Evolutionary conservation across 2,329 filamentous ascomycete genomes (phyloP).

Genomic region (Macroventuria anomochaeta): DNA sequence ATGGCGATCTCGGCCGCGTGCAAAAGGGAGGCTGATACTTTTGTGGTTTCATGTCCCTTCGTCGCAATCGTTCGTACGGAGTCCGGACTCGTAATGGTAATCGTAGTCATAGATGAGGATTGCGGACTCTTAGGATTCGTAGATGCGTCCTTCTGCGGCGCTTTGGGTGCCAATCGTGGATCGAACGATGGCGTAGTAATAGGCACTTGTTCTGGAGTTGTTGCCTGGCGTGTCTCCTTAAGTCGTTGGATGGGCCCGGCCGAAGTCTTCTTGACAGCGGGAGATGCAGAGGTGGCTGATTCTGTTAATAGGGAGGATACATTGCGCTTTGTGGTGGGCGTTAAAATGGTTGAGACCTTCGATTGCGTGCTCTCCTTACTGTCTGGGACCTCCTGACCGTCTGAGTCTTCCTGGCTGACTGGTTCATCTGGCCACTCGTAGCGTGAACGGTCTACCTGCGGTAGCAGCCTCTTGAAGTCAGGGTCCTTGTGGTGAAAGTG

Average conservation of each 20-base stretch:
- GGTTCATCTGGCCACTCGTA: constrained; percentile 1
- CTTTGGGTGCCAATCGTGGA: not conserved
- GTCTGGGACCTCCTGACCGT: not conserved
- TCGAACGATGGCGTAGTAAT: too few species aligned
- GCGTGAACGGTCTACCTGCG: constrained; percentile 6
- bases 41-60: not conserved
- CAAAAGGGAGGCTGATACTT: not conserved
- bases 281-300: not conserved
- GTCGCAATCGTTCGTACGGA: not conserved
- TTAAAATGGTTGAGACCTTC: not conserved
- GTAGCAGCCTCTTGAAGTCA: constrained; percentile 1
- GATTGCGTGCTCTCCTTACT: not conserved
- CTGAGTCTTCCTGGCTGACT: not conserved
- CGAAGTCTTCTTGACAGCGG: not conserved
- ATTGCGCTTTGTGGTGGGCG: not conserved
- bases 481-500: constrained; percentile 14
- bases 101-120: not conserved
- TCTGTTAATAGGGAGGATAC: not conserved
- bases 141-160: not conserved
- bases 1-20: not conserved
- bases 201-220: too few species aligned
- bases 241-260: not conserved
- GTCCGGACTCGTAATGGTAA: not conserved
- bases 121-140: not conserved
- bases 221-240: not conserved